Base-by-base conservation (phyloP, 2,329 filamentous ascomycete genomes). In the Apiospora malaysiana region DNA sequence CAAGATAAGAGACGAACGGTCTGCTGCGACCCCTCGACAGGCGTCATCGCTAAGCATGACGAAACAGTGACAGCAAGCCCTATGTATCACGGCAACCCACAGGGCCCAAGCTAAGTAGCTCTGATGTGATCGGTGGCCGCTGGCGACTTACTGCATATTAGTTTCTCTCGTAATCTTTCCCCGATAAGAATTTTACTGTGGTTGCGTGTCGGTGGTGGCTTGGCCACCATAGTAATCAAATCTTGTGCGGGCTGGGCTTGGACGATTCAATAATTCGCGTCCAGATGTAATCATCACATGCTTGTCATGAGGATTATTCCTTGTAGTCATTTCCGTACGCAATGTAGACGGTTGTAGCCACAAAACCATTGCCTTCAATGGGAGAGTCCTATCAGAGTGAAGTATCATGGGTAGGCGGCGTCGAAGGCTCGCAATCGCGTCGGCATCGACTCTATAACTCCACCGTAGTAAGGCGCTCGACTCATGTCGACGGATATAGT, bases 61-160 rank as follows among this genome's bases (percentile, higher is more conserved):
- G 32, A 63, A 63, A 63, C 32, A 63, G 32, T 63, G 56, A 63
- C 56, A 63, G 56, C 16, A 32, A 40, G 56, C 56, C 56, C 51
- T 16, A 10, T 18, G 51, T n/a, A 59, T 27, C 51, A 37, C 32
- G 18, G 56, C 21, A 63, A 63, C 56, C 27, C 56, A 32, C 56
- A 40, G 32, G 56, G 56, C 2, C 23, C 32, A 18, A 23, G 4
- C 32, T 63, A 40, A 32, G 1, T 63, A 40, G 56, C 1, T 63
- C 56, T n/a, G 56, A 40, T 18, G 32, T 63, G 40, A 63, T 40
- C 56, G 40, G 18, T 16, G 9, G 27, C 8, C 4, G 49, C 16
- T 27, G 25, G 14, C 23, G 23, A 12, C 23, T 47, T 23, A 23
- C 21, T 47, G 8, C 32, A 4, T 32, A 6, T 32, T 32, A 7